Evolutionary conservation across 208 protist species (phyloP).

Genomic region (Acanthamoeba lenticulata): DNA sequence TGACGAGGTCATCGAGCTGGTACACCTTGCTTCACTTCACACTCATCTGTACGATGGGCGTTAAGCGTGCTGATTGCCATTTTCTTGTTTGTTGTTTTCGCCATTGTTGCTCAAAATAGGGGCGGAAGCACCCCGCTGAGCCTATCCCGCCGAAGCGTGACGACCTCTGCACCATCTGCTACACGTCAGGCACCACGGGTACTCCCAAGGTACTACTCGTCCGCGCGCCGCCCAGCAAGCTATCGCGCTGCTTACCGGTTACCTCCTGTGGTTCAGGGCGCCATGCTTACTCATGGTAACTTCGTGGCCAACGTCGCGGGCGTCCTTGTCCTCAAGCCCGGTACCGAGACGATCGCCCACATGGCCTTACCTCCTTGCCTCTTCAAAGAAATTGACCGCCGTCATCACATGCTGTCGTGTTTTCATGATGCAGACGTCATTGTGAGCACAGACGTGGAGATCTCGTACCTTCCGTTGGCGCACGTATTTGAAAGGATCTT

Average conservation of each 20-base stretch:
- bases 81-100: background rate
- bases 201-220: constrained; percentile 77
- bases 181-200: constrained; percentile 86
- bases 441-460: constrained; percentile 72
- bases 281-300: constrained; percentile 80
- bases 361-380: background rate
- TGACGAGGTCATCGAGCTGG: constrained; percentile 60
- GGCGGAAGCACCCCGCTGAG: constrained; percentile 17
- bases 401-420: background rate
- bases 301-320: constrained; percentile 74
- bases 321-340: constrained; percentile 27
- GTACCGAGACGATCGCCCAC: background rate
- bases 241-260: too few species aligned
- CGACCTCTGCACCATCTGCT: constrained; percentile 76
- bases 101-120: background rate
- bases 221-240: too few species aligned
- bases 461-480: constrained; percentile 89
- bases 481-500: constrained; percentile 88
- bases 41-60: background rate
- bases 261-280: constrained; percentile 74
- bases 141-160: constrained; percentile 64
- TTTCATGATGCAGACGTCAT: background rate
- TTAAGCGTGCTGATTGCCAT: background rate
- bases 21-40: background rate
- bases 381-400: too few species aligned